Evolutionary conservation across 2,329 filamentous ascomycete genomes (phyloP), one percentile per base, ranked within the genome.

Genomic region (Raffaelea deltoideospora): DNA sequence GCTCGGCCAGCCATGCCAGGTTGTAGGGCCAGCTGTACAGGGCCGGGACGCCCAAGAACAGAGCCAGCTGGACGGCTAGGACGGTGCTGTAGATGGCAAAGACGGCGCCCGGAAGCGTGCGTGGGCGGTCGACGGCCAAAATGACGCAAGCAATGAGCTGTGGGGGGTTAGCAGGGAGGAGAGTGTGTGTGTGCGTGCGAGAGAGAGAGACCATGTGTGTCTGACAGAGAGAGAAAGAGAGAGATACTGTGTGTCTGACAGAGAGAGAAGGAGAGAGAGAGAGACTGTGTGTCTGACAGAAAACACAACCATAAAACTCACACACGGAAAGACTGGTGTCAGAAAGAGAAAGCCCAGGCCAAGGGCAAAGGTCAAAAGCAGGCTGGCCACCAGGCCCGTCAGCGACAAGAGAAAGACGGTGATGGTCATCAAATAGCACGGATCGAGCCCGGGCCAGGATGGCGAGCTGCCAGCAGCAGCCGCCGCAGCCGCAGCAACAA

Each of bases 331-430:
- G 37, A 52, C 38, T 15, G 52, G 53, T 31, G 50, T 50, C 35
- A 53, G 28, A 47, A 43, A 43, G 48, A 45, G 35, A 58, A 54
- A 14, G 50, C 52, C 22, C 11, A 42, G 38, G 14, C 28, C 17
- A 5, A 37, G 38, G 0, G 39, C 40, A 27, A 44, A 40, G 1
- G 46, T 37, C 20, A 47, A n/a, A n/a, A 43, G 31, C 22, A 45
- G 19, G 31, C 46, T 44, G n/a, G 36, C 28, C 6, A 46, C 43
- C 10, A 58, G 45, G 2, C 60, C 61, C 24, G 53, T 34, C 8
- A 50, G 36, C 0, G 63, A 60, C 6, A 60, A 37, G 3, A 49
- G 29, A 17, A 65, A 50, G 9, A 70, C 49, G 30, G 44, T 34
- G 11, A 57, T 35, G 1, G 55, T 53, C 50, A 57, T 59, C 13